Evolutionary conservation across 2,329 filamentous ascomycete genomes (phyloP).

Genomic region (Mycosphaerella arachidis): DNA sequence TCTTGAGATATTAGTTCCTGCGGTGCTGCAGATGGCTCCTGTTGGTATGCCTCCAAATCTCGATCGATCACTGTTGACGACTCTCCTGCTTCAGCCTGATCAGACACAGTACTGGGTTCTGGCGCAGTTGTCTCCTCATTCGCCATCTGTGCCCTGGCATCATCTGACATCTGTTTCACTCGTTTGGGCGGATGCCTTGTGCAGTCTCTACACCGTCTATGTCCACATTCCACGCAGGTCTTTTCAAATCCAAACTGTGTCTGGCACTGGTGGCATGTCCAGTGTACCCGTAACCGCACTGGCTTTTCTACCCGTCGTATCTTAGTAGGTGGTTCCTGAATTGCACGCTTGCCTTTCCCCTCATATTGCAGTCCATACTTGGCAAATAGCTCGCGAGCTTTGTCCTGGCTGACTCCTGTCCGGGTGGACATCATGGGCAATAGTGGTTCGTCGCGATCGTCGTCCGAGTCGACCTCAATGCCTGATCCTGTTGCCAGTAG

Average conservation of each 20-base stretch:
- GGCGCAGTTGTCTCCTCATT: not conserved
- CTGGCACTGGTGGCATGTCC: conserved; percentile 76
- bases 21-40: conserved; percentile 4
- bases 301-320: conserved; percentile 49
- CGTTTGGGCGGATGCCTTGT: conserved; percentile 67
- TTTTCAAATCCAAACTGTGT: conserved; percentile 68
- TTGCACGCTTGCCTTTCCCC: conserved; percentile 10
- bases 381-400: conserved; percentile 38
- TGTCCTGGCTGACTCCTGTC: conserved; percentile 19
- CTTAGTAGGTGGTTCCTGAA: conserved; percentile 23
- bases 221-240: conserved; percentile 71
- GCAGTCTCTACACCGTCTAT: conserved; percentile 76
- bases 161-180: conserved; percentile 51
- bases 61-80: not conserved
- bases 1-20: not conserved
- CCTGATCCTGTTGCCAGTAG: conserved; percentile 2
- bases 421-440: conserved; percentile 18
- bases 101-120: conserved; percentile 10
- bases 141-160: conserved; percentile 45
- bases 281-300: conserved; percentile 72
- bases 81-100: not conserved
- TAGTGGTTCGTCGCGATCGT: conserved; percentile 20
- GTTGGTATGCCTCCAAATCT: not conserved
- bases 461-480: conserved; percentile 11
- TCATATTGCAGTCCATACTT: conserved; percentile 39